Conservation (phyloP, 2,329 filamentous ascomycete genomes). For the Aulographum hederae region DNA sequence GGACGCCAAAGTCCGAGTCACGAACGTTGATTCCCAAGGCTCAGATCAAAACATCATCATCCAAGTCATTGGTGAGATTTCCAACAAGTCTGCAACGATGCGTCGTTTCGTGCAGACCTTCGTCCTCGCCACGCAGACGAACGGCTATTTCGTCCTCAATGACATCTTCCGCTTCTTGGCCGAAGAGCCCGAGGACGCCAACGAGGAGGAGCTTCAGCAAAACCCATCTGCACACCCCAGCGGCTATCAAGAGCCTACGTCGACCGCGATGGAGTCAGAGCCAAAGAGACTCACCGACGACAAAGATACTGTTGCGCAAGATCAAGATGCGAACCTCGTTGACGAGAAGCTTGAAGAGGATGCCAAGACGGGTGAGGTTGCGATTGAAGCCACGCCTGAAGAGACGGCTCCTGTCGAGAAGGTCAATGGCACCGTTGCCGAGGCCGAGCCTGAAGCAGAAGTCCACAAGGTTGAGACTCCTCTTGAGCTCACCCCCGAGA, state of each 20-base stretch:
- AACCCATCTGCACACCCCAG: slow-evolving; percentile 11
- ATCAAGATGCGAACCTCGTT: slow-evolving; percentile 27
- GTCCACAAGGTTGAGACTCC: slow-evolving; percentile 9
- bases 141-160: slow-evolving; percentile 95
- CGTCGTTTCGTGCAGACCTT: slow-evolving; percentile 98
- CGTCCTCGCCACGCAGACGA: slow-evolving; percentile 86
- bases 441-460: slow-evolving; percentile 20
- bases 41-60: slow-evolving; percentile 91
- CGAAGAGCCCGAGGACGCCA: slow-evolving; percentile 58
- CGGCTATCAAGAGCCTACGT: slow-evolving; percentile 21
- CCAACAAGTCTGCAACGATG: slow-evolving; percentile 77
- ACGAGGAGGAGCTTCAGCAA: slow-evolving; percentile 20
- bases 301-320: slow-evolving; percentile 17
- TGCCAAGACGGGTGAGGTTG: slow-evolving; percentile 7
- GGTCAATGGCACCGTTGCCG: slow-evolving; percentile 17
- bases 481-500: slow-evolving; percentile 21
- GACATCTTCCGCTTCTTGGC: slow-evolving; percentile 92
- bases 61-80: slow-evolving; percentile 94
- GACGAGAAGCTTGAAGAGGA: slow-evolving; percentile 55
- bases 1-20: slow-evolving; percentile 94
- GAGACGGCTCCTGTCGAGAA: slow-evolving; percentile 11
- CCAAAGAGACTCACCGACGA: slow-evolving; percentile 14
- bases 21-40: slow-evolving; percentile 92
- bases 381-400: slow-evolving; percentile 6
- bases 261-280: slow-evolving; percentile 15